Conservation (phyloP, 1,284 basidiomycete genomes). For the Leccinum pallidistipes region DNA sequence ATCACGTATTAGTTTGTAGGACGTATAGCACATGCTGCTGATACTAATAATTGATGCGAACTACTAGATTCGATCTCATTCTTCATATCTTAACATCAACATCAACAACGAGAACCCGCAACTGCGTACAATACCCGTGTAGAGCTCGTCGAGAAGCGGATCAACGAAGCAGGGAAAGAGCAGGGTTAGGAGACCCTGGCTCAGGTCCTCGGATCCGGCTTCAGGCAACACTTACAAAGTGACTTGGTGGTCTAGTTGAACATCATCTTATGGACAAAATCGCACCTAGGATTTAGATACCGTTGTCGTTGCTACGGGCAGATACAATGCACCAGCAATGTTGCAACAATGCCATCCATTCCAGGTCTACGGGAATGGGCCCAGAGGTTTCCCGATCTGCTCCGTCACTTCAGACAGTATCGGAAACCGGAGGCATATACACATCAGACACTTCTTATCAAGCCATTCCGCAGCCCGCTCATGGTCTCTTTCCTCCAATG, state of each 20-base stretch:
- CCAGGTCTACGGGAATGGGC: conserved; percentile 34
- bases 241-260: conserved; percentile 12
- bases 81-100: conserved; percentile 42
- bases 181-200: conserved; percentile 41
- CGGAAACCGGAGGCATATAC: conserved; percentile 40
- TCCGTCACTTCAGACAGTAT: conserved; percentile 48
- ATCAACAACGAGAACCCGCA: conserved; percentile 42
- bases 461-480: too few species aligned
- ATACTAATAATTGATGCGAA: too few species aligned
- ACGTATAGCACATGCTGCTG: too few species aligned
- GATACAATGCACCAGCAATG: conserved; percentile 14
- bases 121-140: conserved; percentile 50
- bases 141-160: conserved; percentile 43
- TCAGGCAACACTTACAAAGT: conserved; percentile 31
- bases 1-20: too few species aligned
- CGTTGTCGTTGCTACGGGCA: conserved; percentile 18
- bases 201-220: conserved; percentile 33
- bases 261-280: too few species aligned
- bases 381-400: conserved; percentile 33
- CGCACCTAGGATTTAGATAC: conserved; percentile 21
- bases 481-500: too few species aligned
- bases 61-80: conserved; percentile 38
- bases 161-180: conserved; percentile 32
- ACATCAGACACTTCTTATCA: conserved; percentile 45
- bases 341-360: too few species aligned